phyloP scores from a whole-genome alignment of 1,284 basidiomycete species.

The Tylopilus orsonianus region DNA sequence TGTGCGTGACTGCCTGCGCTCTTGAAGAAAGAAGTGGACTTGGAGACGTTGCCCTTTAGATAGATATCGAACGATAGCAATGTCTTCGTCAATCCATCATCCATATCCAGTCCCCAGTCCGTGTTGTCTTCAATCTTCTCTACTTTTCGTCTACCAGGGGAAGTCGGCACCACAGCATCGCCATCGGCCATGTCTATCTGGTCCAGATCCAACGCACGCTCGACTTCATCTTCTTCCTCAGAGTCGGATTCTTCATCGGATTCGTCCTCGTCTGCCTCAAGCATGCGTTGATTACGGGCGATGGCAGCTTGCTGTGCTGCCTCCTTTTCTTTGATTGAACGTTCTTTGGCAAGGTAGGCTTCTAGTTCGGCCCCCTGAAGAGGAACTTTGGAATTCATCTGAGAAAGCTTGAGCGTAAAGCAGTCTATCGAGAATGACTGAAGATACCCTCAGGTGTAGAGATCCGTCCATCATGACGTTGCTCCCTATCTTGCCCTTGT shows the following conservation, averaged over 20 bases:
- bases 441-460: constrained; percentile 64
- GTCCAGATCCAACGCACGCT: constrained; percentile 54
- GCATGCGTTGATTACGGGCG: constrained; percentile 81
- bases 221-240: constrained; percentile 69
- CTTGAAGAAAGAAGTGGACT: constrained; percentile 83
- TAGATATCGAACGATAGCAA: constrained; percentile 93
- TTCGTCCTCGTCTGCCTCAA: constrained; percentile 84
- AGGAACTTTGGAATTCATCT: constrained; percentile 90
- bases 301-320: constrained; percentile 85
- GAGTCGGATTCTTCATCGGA: constrained; percentile 57
- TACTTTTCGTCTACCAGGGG: constrained; percentile 39
- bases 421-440: not conserved
- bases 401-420: constrained; percentile 15
- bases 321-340: constrained; percentile 80
- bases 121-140: constrained; percentile 53
- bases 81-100: constrained; percentile 70
- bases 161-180: constrained; percentile 21
- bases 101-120: constrained; percentile 71
- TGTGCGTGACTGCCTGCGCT: constrained; percentile 64
- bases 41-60: constrained; percentile 89
- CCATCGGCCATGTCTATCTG: constrained; percentile 45
- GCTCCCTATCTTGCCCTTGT: constrained; percentile 84
- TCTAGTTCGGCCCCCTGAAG: constrained; percentile 87
- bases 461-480: constrained; percentile 76
- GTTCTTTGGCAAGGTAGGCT: constrained; percentile 75